A percentile compares a stretch with the other conserved stretches of the same genome.
Conservation (phyloP, 257 asterid species). For the Gentiana macrophylla region DNA sequence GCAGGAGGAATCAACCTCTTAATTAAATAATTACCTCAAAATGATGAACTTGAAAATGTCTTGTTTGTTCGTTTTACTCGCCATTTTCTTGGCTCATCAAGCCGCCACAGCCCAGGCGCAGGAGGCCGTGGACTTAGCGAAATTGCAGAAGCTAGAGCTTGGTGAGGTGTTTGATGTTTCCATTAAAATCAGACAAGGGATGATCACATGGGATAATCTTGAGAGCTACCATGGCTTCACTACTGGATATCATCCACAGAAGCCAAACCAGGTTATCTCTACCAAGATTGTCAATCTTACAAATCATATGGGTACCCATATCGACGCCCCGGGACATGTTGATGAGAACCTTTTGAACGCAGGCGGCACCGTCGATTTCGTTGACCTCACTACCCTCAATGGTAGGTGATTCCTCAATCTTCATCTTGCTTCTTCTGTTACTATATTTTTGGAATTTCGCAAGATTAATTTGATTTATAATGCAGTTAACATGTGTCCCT, state of each 20-base stretch:
- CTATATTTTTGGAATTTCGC: too few relatives aligned
- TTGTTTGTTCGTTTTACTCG: too few relatives aligned
- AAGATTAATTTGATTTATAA: too few relatives aligned
- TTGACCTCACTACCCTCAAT: neutral
- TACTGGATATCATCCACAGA: neutral
- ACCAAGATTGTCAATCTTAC: constrained; percentile 1
- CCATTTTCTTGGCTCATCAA: too few relatives aligned
- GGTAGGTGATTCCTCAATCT: neutral
- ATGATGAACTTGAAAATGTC: too few relatives aligned
- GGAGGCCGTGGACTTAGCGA: too few relatives aligned
- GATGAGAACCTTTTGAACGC: neutral
- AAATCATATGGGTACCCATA: constrained; percentile 11
- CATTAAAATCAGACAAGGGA: neutral
- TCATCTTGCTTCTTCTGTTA: neutral
- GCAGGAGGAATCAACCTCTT: too few relatives aligned
- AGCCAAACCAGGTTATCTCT: neutral
- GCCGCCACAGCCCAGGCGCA: too few relatives aligned
- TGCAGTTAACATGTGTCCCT: too few relatives aligned
- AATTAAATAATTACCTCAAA: too few relatives aligned
- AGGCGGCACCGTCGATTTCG: neutral
- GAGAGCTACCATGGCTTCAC: neutral
- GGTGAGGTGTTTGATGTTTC: neutral
- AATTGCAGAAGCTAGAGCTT: neutral
- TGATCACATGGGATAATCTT: constrained; percentile 1
- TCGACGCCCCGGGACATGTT: constrained; percentile 3